Percentiles rank a stretch among this genome's conserved stretches.
Evolutionary conservation across 257 asterid species (phyloP).

Genomic region (Solanum peruvianum): DNA sequence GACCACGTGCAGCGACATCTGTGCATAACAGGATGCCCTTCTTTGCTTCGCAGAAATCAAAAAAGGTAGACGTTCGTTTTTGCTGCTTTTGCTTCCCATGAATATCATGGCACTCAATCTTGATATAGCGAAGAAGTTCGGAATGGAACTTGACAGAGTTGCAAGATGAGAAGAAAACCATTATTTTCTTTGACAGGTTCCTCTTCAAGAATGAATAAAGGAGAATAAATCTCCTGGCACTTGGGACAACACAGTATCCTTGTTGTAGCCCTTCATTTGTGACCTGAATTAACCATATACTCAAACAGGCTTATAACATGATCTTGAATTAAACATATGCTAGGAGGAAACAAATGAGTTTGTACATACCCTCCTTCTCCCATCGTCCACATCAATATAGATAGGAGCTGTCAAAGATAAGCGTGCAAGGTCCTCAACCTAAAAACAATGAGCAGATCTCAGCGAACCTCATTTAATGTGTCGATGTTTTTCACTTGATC

Average conservation of each 20-base stretch:
- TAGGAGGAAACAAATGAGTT: not conserved
- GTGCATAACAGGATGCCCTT: conserved; percentile 88
- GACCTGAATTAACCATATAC: conserved; percentile 33
- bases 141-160: conserved; percentile 82
- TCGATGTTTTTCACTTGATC: not conserved
- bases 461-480: not conserved
- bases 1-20: conserved; percentile 98
- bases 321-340: not conserved
- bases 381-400: conserved; percentile 78
- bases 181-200: conserved; percentile 81
- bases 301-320: not conserved
- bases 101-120: conserved; percentile 66
- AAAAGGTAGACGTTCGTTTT: conserved; percentile 76
- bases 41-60: conserved; percentile 73
- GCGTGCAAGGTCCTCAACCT: conserved; percentile 97
- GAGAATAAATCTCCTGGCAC: conserved; percentile 73
- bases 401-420: conserved; percentile 67
- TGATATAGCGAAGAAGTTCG: conserved; percentile 65
- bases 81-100: conserved; percentile 95
- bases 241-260: conserved; percentile 84
- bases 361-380: conserved; percentile 64
- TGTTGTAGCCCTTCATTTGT: conserved; percentile 94
- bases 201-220: conserved; percentile 89
- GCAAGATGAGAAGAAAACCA: conserved; percentile 98
- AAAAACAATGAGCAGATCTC: conserved; percentile 10